Base-by-base conservation (phyloP, 768 basidiomycete species). In the Phallus indusiatus region DNA sequence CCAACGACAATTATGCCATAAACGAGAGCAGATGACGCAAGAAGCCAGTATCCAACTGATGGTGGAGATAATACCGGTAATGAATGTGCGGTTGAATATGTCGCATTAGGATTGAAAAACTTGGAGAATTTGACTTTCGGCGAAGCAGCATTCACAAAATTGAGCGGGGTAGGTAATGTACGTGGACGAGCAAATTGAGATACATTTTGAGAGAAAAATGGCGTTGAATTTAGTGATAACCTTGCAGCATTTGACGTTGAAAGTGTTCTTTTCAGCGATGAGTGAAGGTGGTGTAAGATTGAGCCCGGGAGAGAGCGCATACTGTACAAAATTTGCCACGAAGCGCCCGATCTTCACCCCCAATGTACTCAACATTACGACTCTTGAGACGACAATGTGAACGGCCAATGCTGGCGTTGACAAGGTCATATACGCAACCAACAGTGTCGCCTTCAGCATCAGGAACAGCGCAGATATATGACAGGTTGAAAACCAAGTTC, bases 1-100 rank as follows among this genome's bases (percentile, higher is more conserved):
- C 96, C 96, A 5, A 99, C 90, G 55, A 98, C 86, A 65, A 98
- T 85, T 68, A 99, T 90, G 18, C 84, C 86, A 64, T 98, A 87
- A 21, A 95, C 92, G 34, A 99, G 75, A 5, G 81, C 82, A 0
- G 93, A 88, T 16, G 92, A 94, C 54, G 80, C 69, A 67, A 94
- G 78, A 17, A 99, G 81, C 93, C 95, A 97, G 60, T 79, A 76
- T 7, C 85, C 88, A 11, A 95, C 88, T 6, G 81, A 73, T 0
- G 83, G 84, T 6, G 85, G 73, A 4, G 90, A 78, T 17, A 90
- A 77, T 9, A 83, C 71, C 0, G 84, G 86, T 1, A 82, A 68
- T 49, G 67, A 71, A 17, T 62, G 59, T n/a, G 59, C 20, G 14
- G 62, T 47, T 9, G 57, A 18, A 53, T 47, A 63, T 65, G 60